A percentile compares a stretch with the other conserved stretches of the same genome.
Evolutionary conservation across 805 yeast species (phyloP).

Genomic region (Kuraishia ogatae): DNA sequence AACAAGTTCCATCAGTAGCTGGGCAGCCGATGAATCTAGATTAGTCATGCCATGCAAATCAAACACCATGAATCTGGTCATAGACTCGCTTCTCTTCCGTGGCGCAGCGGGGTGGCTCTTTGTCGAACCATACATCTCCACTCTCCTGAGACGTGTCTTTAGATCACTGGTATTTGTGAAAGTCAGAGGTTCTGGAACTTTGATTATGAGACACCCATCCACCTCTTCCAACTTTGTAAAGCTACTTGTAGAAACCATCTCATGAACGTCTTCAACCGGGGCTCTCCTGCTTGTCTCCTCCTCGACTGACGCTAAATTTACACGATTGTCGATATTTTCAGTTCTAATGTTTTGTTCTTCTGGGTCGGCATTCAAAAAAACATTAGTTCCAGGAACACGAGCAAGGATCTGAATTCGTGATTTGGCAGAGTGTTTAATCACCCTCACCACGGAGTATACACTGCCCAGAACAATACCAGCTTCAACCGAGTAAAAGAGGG

Average conservation of each 20-base stretch:
- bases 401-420: slow-evolving; percentile 83
- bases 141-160: slow-evolving; percentile 52
- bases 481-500: slow-evolving; percentile 73
- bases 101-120: slow-evolving; percentile 72
- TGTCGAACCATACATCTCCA: slow-evolving; percentile 72
- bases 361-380: slow-evolving; percentile 66
- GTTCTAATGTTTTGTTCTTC: slow-evolving; percentile 12
- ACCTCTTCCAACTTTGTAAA: slow-evolving; percentile 30
- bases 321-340: background rate
- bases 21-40: slow-evolving; percentile 75
- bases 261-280: slow-evolving; percentile 4
- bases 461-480: slow-evolving; percentile 88
- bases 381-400: slow-evolving; percentile 49
- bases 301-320: background rate
- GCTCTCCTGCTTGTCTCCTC: background rate
- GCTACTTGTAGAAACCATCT: slow-evolving; percentile 6
- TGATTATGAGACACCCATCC: slow-evolving; percentile 70
- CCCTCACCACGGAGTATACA: slow-evolving; percentile 68
- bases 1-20: slow-evolving; percentile 57
- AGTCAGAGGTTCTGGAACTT: slow-evolving; percentile 81
- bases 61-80: slow-evolving; percentile 53
- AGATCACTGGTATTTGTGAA: slow-evolving; percentile 81
- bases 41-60: slow-evolving; percentile 78
- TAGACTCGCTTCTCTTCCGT: slow-evolving; percentile 30
- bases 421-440: slow-evolving; percentile 69